Base-by-base conservation (phyloP, 345 rosid species). In the Cardamine occulta region DNA sequence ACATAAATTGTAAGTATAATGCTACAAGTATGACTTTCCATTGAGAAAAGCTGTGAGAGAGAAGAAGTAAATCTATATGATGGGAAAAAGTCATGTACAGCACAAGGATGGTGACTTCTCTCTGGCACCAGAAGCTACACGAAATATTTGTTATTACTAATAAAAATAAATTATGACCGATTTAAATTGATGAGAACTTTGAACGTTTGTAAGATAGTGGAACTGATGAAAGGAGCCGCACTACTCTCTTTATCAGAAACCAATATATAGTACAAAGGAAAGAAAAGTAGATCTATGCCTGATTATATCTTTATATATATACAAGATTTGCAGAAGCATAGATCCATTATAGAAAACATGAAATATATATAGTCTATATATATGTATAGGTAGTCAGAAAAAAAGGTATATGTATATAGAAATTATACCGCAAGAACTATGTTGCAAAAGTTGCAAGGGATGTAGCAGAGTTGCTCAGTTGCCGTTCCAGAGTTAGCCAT, bases 361-460 rank as follows among this genome's bases (percentile, higher is more conserved):
- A 32, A 55, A 68, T 45, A 65, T 47, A 68, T 45, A 61, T 47
- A 55, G 24, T 17, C 1, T 18, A n/a, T 63, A 44, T 23, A 23
- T 63, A 44, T 23, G 35, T 63, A 15, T 11, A 42, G 42, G 40
- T 35, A 1, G 4, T 9, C 12, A 8, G 9, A 35, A 35, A 35
- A 10, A 35, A 35, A 35, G 2, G 2, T 24, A 35, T 63, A 42
- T 15, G 40, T 64, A 17, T 45, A 17, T 13, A 55, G 45, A 34
- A 64, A 64, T 35, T 45, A 61, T 79, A 94, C 98, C 97, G 96
- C 98, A 70, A 94, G 98, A 81, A 94, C 91, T 67, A 91, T 88
- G 82, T 87, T 91, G 97, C 98, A 94, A 79, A 87, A 94, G 91
- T 88, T 90, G 91, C 98, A 94, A 77, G 96, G 98, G 91, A 94